These are phyloP conservation scores for Aspergillus versicolor DNA, from an alignment of 2,329 filamentous ascomycete genomes.

Conservation along the genomic window DNA sequence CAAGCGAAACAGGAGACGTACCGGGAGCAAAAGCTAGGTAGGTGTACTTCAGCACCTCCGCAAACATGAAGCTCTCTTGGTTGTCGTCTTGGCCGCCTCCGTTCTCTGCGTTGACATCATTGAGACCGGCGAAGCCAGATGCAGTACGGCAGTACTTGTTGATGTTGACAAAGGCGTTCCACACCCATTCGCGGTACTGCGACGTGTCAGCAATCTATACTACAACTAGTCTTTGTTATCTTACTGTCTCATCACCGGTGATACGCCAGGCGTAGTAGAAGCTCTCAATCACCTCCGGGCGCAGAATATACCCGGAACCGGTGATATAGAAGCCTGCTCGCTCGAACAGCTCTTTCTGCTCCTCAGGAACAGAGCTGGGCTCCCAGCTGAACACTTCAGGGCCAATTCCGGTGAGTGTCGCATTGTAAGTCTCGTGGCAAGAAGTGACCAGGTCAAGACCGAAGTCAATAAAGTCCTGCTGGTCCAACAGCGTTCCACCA, in stretches of 20 bases:
- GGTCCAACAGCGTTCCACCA: slow-evolving; percentile 67
- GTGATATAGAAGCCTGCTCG: slow-evolving; percentile 71
- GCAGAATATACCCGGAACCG: slow-evolving; percentile 62
- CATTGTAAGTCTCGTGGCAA: slow-evolving; percentile 71
- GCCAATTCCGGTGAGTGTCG: slow-evolving; percentile 70
- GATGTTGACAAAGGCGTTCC: slow-evolving; percentile 72
- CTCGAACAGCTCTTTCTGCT: slow-evolving; percentile 61
- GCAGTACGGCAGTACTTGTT: slow-evolving; percentile 62
- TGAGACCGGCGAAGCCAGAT: slow-evolving; percentile 66
- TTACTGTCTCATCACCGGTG: slow-evolving; percentile 64
- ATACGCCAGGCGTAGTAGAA: slow-evolving; percentile 84
- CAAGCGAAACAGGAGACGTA: slow-evolving; percentile 12
- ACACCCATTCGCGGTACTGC: slow-evolving; percentile 77
- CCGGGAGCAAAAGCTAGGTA: slow-evolving; percentile 65
- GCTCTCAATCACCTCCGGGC: slow-evolving; percentile 79
- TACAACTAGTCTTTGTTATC: background rate
- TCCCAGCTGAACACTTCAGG: slow-evolving; percentile 71
- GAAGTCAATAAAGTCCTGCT: slow-evolving; percentile 68
- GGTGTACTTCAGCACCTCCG: slow-evolving; percentile 81
- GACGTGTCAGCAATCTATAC: slow-evolving; percentile 11
- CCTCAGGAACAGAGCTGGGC: slow-evolving; percentile 47
- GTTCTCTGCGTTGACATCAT: slow-evolving; percentile 61
- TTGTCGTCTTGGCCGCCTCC: slow-evolving; percentile 66
- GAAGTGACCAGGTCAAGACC: slow-evolving; percentile 70
- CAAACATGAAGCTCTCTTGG: slow-evolving; percentile 86